Conservation (phyloP, 352 stramenopile genomes). For the Globisporangium acanthophoron region DNA sequence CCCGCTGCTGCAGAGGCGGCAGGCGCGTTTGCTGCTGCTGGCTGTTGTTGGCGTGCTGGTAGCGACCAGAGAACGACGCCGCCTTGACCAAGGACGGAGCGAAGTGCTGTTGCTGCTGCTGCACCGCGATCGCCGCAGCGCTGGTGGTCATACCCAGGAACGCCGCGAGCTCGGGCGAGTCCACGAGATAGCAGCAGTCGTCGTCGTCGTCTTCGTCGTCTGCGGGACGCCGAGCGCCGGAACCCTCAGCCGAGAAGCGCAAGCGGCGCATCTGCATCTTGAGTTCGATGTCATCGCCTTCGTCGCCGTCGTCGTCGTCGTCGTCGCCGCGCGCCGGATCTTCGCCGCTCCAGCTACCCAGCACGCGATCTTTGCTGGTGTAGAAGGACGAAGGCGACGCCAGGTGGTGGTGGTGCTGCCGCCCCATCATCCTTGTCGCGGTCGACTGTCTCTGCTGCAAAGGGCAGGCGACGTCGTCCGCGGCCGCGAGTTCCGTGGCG, state of each 20-base stretch:
- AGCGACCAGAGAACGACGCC: slow-evolving; percentile 12
- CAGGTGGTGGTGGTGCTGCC: neutral
- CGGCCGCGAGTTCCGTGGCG: too few species aligned
- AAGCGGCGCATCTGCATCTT: slow-evolving; percentile 1
- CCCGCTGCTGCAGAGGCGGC: neutral
- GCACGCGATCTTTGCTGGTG: neutral
- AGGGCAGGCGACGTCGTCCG: too few species aligned
- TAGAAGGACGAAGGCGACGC: neutral
- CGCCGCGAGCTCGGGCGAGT: slow-evolving; percentile 12
- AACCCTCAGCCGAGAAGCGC: neutral
- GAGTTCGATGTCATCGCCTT: neutral
- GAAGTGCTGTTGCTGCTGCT: neutral
- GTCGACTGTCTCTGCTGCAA: slow-evolving; percentile 1
- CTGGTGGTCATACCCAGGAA: slow-evolving; percentile 6
- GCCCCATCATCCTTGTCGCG: slow-evolving; percentile 10
- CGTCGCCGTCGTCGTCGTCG: neutral
- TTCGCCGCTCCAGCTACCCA: neutral
- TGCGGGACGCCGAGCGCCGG: neutral
- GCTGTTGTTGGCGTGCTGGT: slow-evolving; percentile 1
- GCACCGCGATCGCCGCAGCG: neutral
- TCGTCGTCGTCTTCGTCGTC: neutral
- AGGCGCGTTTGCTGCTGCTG: neutral
- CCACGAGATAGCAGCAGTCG: slow-evolving; percentile 7
- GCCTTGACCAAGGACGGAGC: slow-evolving; percentile 6
- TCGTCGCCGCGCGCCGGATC: neutral